A percentile compares a stretch with the other conserved stretches of the same genome.
phyloP scores from a whole-genome alignment of 2,329 filamentous ascomycete species.

The Didymella pinodella region DNA sequence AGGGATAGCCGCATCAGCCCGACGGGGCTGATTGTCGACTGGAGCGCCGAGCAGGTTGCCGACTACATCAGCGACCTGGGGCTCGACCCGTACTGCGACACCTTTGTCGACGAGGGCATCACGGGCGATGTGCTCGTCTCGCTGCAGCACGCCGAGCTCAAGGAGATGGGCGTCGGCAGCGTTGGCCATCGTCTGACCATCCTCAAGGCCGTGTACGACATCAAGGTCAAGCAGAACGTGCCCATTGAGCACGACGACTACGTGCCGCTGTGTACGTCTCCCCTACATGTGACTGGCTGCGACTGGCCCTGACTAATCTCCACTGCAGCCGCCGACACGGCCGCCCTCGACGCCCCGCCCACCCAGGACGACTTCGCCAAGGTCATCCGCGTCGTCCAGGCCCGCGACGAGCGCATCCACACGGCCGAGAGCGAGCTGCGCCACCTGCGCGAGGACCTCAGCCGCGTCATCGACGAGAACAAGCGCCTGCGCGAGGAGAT shows the following conservation, averaged over 20 bases:
- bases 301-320: too few relatives aligned
- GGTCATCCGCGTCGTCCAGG: slow-evolving; percentile 85
- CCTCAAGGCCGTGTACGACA: slow-evolving; percentile 93
- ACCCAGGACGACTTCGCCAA: slow-evolving; percentile 93
- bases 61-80: slow-evolving; percentile 85
- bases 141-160: slow-evolving; percentile 89
- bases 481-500: slow-evolving; percentile 88
- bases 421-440: slow-evolving; percentile 83
- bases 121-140: slow-evolving; percentile 90
- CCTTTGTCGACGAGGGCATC: slow-evolving; percentile 90
- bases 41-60: slow-evolving; percentile 86
- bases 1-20: slow-evolving; percentile 70
- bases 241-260: slow-evolving; percentile 93
- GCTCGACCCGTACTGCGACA: slow-evolving; percentile 80
- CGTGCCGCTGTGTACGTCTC: slow-evolving; percentile 79
- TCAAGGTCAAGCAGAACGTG: slow-evolving; percentile 92
- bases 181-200: slow-evolving; percentile 95
- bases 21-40: slow-evolving; percentile 78
- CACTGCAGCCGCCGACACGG: slow-evolving; percentile 80
- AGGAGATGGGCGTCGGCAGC: slow-evolving; percentile 91
- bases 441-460: slow-evolving; percentile 67
- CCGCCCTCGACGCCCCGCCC: slow-evolving; percentile 83
- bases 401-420: slow-evolving; percentile 89
- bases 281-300: neutral
- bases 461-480: slow-evolving; percentile 76